phyloP scores from a whole-genome alignment of 306 rosid species.

The Cotoneaster glaucophyllus region DNA sequence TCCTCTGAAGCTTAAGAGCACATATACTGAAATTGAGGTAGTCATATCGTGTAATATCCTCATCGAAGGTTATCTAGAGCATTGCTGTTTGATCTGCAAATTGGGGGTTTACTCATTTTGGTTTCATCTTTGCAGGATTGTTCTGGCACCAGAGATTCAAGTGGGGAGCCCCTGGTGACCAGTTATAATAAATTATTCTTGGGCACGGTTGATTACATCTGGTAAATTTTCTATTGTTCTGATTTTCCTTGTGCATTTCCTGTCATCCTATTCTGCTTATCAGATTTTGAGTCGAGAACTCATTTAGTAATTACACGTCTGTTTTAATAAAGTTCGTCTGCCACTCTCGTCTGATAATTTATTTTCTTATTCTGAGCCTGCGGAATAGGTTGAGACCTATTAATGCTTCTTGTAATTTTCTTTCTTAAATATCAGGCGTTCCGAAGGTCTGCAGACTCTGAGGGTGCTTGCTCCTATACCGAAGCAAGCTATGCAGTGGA shows the following conservation, averaged over 20 bases:
- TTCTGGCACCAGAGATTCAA: constrained; percentile 63
- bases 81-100: constrained; percentile 9
- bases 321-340: neutral
- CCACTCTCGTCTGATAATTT: neutral
- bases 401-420: constrained; percentile 9
- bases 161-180: constrained; percentile 85
- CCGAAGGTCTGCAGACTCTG: constrained; percentile 82
- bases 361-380: constrained; percentile 5
- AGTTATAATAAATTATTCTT: constrained; percentile 68
- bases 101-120: neutral
- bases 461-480: constrained; percentile 87
- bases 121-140: constrained; percentile 40
- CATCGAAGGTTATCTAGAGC: neutral
- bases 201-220: constrained; percentile 92
- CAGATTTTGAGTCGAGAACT: neutral
- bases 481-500: constrained; percentile 61
- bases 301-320: neutral
- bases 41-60: neutral
- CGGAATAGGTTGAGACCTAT: constrained; percentile 8
- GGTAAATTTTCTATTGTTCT: constrained; percentile 41
- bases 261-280: neutral
- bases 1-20: constrained; percentile 63
- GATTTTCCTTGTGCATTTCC: constrained; percentile 13
- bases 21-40: constrained; percentile 78
- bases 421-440: constrained; percentile 51